Base-by-base conservation (phyloP, 331 rosid species). In the Rhamnella rubrinervis region DNA sequence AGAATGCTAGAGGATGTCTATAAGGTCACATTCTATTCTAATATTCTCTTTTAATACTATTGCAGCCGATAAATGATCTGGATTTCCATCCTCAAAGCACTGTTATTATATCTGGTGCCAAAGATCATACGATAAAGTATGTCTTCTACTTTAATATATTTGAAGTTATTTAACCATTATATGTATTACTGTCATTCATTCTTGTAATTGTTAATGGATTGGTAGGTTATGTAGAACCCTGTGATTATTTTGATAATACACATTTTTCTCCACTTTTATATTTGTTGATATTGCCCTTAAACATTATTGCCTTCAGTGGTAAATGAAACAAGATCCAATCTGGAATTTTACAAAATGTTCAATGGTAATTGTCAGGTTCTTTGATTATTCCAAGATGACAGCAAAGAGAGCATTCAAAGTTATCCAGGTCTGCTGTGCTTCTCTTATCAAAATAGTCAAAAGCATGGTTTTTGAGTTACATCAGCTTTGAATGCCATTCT, bases 31-130 rank as follows among this genome's bases (percentile, higher is more conserved):
- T 7, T 25, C 28, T 18, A 47, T n/a, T 65, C 21, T 35, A 31
- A 15, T 53, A 2, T 23, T 49, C 23, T 23, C 40, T n/a, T 20
- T 4, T 31, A 70, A 73, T 66, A 56, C 68, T 71, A 65, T 55
- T 81, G 92, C 96, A 90, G 98, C 98, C 98, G 57, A 77, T 88
- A 71, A 89, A 90, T 85, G 98, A 90, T 82, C 67, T 93, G 83
- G 98, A 93, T 85, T 93, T 93, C 81, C 93, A 93, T 84, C 97
- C 98, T 4, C 96, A 93, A 77, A 85, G 84, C 82, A 68, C 89
- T 63, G 78, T 90, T 77, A 80, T 93, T 77, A 79, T 88, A 81
- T 86, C 98, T 25, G 97, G 93, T 61, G 86, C 98, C 72, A 93
- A 93, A 82, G 98, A 93, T 71, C 86, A 85, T 63, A 85, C 98